Evolutionary conservation across 1,284 basidiomycete genomes (phyloP), one percentile per base, ranked within the genome.

Genomic region (Cutaneotrichosporon mucoides): DNA sequence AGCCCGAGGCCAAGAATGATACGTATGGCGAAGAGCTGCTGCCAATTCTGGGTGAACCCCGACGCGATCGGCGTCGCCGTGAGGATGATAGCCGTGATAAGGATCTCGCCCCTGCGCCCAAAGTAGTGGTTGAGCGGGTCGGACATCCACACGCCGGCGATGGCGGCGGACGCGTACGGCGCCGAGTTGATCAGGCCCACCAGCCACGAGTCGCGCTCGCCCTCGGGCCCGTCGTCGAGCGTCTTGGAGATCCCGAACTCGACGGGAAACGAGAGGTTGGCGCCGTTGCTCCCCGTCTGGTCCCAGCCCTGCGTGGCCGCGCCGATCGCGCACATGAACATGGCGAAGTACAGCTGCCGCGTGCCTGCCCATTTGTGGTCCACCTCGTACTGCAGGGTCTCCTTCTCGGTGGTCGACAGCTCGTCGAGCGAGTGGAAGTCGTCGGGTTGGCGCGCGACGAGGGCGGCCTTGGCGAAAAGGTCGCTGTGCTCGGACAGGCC

Each of bases 141-240:
- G 0, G 87, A 86, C 43, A 90, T 73, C 88, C 88, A 89, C 73
- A 79, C 79, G 52, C 60, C 65, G 48, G 36, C 40, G 43, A 61
- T 72, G 68, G 63, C 82, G 77, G 68, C 67, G 68, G 81, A 69
- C 66, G 87, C 81, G 76, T 90, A 90, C 15, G 88, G 88, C 0
- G 86, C 86, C 12, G 85, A 83, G 70, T 89, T 89, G 59, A 91
- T 83, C 16, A 89, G 76, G 43, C 89, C 89, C 33, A 88, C 79
- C 4, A 90, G 65, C 60, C 56, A 61, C 34, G 54, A 45, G 35
- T 53, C 60, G 7, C 53, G 48, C 38, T 53, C 24, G 15, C 47
- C 55, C 8, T 40, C 16, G 16, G 45, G 45, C 11, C 40, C 47
- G 15, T 51, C 42, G 12, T 8, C 16, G 35, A 51, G 16, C 16